Evolutionary conservation across 2,329 filamentous ascomycete genomes (phyloP), one percentile per base, ranked within the genome.

Genomic region (Coleophoma eucalyptorum): DNA sequence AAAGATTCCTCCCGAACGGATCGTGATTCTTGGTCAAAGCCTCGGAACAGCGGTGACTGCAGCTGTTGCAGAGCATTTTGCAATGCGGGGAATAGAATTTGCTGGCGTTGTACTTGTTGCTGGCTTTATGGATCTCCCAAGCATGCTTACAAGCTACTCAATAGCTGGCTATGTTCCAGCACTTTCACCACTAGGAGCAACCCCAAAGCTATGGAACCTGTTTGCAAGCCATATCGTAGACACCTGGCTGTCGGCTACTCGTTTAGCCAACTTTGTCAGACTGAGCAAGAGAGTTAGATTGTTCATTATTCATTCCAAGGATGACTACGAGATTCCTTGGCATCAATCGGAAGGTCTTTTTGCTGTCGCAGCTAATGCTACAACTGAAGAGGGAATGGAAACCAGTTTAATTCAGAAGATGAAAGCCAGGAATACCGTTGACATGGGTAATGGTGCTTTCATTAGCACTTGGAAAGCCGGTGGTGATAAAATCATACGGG

Each of bases 21-120:
- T 96, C 55, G 83, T 93, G 3, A 75, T 97, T 26, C 73, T 95
- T 3, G 93, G 92, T 16, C 92, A 97, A 61, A 94, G 88, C 61
- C 78, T 97, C 0, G 93, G 93, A 20, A 96, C 93, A 0, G 92
- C 89, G 0, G 89, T 97, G 1, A 83, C 86, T 5, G 80, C 84
- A 43, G 92, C 83, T 2, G 83, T 89, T 1, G 85, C 83, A 1
- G 84, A 96, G 61, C 78, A 83, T 50, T 92, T 88, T 60, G 78
- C 81, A 3, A 63, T 63, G 19, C 65, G 74, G 46, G 78, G 76
- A 4, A 73, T 83, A 42, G 82, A 87, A 26, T 95, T 96, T 62
- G 90, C 89, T 0, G 88, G 88, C 15, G 75, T 96, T 2, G 74
- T 97, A 19, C 79, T 97, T 12, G 80, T 95, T 4, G 86, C 91